A percentile compares a stretch with the other conserved stretches of the same genome.
Evolutionary conservation across 441 rosid species (phyloP).

Genomic region (Cnidoscolus chayamansa): DNA sequence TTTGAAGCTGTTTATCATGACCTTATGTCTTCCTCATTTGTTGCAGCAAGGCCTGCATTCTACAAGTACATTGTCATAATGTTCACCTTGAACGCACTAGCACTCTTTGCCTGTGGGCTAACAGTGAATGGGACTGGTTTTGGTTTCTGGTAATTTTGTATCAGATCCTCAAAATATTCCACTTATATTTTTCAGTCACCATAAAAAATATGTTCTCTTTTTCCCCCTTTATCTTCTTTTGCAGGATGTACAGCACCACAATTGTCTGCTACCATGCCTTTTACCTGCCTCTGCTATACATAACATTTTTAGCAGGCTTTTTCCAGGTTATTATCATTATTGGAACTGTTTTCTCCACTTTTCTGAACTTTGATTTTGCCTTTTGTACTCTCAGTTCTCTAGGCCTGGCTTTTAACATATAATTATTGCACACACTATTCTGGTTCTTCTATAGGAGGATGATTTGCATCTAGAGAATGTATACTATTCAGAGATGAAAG

Average conservation of each 20-base stretch:
- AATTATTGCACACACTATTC: neutral
- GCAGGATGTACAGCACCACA: slow-evolving; percentile 70
- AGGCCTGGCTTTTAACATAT: neutral
- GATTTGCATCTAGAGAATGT: slow-evolving; percentile 74
- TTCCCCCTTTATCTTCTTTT: slow-evolving; percentile 14
- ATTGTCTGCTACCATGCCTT: slow-evolving; percentile 76
- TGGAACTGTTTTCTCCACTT: neutral
- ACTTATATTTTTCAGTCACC: neutral
- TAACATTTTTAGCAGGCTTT: slow-evolving; percentile 83
- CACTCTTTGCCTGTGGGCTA: slow-evolving; percentile 61
- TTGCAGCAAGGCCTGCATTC: slow-evolving; percentile 86
- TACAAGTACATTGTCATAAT: slow-evolving; percentile 63
- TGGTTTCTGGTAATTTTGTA: slow-evolving; percentile 64
- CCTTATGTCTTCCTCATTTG: slow-evolving; percentile 3
- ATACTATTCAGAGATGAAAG: slow-evolving; percentile 95
- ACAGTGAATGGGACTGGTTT: slow-evolving; percentile 58
- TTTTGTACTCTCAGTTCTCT: neutral
- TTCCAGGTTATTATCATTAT: slow-evolving; percentile 55
- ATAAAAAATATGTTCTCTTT: slow-evolving; percentile 1
- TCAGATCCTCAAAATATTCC: slow-evolving; percentile 1
- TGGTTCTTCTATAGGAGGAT: slow-evolving; percentile 53
- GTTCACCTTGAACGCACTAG: slow-evolving; percentile 60
- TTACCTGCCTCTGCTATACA: slow-evolving; percentile 77
- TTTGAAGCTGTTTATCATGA: slow-evolving; percentile 4
- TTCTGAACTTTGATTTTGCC: neutral